Evolutionary conservation across 2,329 filamentous ascomycete genomes (phyloP), one percentile per base, ranked within the genome.

Genomic region (Chrysoporthe puriensis): DNA sequence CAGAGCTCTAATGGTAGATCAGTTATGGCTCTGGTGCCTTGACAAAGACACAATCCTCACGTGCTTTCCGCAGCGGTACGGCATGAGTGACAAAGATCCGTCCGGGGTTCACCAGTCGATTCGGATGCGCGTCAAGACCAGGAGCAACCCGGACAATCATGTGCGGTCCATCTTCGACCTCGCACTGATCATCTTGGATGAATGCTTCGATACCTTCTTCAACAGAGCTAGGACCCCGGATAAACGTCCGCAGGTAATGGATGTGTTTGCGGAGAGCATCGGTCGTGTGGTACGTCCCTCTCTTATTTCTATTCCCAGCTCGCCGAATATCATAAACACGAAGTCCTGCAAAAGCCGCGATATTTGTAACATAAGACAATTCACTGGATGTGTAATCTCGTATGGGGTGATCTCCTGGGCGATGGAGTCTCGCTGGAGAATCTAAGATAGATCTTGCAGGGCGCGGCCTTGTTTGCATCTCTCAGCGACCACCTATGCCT

Each of bases 41-140:
- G 75, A 77, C 40, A 71, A 73, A 60, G 74, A 71, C 4, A 77
- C 75, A 0, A 73, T 77, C 8, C 69, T 77, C 9, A 74, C 74
- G 9, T 72, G 71, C 46, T 77, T 77, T 40, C 75, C 75, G 1
- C 78, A 80, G 26, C 73, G 80, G 3, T 85, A 81, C 67, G 81
- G 82, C 0, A 72, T 74, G 1, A 80, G 81, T 60, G 79, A 80
- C 18, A 73, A 77, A 1, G 80, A 83, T 48, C 64, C 71, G 0
- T 80, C 80, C 0, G 80, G 75, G 0, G 77, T 83, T 0, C 78
- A 83, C 65, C 79, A 81, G 46, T 77, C 78, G 0, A 78, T 82
- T 21, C 76, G 81, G 1, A 73, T 71, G 3, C 73, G 75, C 0
- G 67, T 82, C 0, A 73, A 74, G 26, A 69, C 66, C 1, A 66